Conservation (phyloP, 148 eudicot genomes). For the Persicaria tinctoria region DNA sequence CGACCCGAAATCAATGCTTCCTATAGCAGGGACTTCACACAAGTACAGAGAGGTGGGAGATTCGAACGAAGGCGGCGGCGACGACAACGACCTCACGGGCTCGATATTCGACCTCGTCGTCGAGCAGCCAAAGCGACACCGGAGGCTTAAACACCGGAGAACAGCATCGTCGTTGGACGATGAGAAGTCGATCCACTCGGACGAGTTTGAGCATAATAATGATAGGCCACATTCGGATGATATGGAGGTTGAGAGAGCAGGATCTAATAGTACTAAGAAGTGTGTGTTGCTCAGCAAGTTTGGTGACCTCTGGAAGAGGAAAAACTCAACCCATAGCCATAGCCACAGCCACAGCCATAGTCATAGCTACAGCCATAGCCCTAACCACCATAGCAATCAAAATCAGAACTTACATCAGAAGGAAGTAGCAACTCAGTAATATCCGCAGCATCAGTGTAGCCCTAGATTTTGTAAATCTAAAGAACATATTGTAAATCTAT, state of each 20-base stretch:
- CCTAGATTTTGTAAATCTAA: too few relatives aligned
- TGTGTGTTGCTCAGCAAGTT: slow-evolving; percentile 46
- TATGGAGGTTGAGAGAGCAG: slow-evolving; percentile 30
- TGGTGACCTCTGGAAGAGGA: slow-evolving; percentile 50
- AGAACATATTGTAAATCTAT: too few relatives aligned
- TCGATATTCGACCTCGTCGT: slow-evolving; percentile 56
- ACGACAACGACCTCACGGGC: slow-evolving; percentile 55
- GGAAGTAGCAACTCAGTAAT: slow-evolving; percentile 23
- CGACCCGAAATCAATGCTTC: slow-evolving; percentile 35
- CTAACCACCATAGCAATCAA: background rate
- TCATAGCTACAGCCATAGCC: too few relatives aligned
- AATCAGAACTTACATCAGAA: slow-evolving; percentile 12
- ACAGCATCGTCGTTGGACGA: slow-evolving; percentile 28
- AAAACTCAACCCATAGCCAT: slow-evolving; percentile 12
- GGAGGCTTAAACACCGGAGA: slow-evolving; percentile 15
- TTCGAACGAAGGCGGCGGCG: slow-evolving; percentile 27
- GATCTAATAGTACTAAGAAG: slow-evolving; percentile 28
- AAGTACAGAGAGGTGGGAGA: slow-evolving; percentile 24
- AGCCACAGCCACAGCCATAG: too few relatives aligned
- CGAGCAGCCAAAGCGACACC: slow-evolving; percentile 17
- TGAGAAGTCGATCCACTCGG: slow-evolving; percentile 25
- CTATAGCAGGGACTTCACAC: slow-evolving; percentile 16
- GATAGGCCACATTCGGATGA: slow-evolving; percentile 31
- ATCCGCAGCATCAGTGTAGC: background rate
- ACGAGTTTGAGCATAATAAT: slow-evolving; percentile 30